Evolutionary conservation across 352 stramenopile species (phyloP), one percentile per base, ranked within the genome.

Genomic region (Phytophthora fragariaefolia): DNA sequence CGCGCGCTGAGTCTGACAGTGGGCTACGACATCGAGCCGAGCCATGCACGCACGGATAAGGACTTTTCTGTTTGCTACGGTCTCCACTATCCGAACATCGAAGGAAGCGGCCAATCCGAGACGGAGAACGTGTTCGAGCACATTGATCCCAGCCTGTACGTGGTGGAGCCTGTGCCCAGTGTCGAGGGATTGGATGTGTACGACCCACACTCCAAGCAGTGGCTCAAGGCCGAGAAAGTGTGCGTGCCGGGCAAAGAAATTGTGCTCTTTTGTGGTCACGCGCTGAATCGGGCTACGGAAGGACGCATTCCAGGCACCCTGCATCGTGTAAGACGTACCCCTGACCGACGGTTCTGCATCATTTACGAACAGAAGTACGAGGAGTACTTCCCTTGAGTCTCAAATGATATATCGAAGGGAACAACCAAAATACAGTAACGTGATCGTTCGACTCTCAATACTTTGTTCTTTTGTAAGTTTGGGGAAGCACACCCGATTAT

Each of bases 311-410:
- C 69, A 32, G 80, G 80, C 54, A 86, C 80, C 13, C 58, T 86
- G 34, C 80, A 89, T 59, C 77, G 80, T 34, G 80, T 89, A 46
- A 73, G 75, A 40, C 75, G 75, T 36, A 80, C 65, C 17, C 61
- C 63, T 12, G 66, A 79, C 27, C 53, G 64, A 15, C 71, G 80
- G 24, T 87, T 85, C 57, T 89, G 80, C 64, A 77, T 89, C 53
- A 82, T 89, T 34, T 89, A 87, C 45, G 80, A 89, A 69, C 80
- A 89, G 61, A 89, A 89, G 54, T 89, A 89, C 49, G 73, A 82
- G 46, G 69, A 81, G 17, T 87, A 79, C 51, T 87, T 83, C 58
- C 50, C 76, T 45, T 82, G 48, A 79, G 17, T 43, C 42, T n/a
- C n/a, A 9, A 23, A 20, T n/a, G n/a, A n/a, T n/a, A n/a, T n/a